Base-by-base conservation (phyloP, 192 early-diverging fungal genomes). In the Cladochytrium replicatum region DNA sequence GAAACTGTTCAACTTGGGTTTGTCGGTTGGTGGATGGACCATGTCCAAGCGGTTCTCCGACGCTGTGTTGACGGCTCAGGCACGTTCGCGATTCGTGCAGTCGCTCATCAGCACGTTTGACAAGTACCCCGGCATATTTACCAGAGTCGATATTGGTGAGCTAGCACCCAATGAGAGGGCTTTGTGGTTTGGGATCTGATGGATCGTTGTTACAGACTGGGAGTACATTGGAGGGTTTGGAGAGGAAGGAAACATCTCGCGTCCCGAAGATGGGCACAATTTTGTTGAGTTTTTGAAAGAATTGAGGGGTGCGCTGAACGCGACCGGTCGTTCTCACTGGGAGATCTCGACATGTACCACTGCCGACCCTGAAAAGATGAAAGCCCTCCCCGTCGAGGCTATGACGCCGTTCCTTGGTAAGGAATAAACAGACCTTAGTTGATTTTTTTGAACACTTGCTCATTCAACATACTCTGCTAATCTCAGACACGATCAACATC, bases 401-500 rank as follows among this genome's bases (percentile, higher is more conserved):
- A 75, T 76, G 67, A 29, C 29, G 23, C 13, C 7, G 23, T 41
- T 32, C 24, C 46, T 71, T 11, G 26, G 28, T 8, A 28, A 8
- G 34, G 32, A 24, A 25, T 48, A 7, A 24, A 23, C 32, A n/a
- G 41, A 9, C 22, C 41, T 42, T 15, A 6, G 13, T 7, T 15
- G 41, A 24, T 28, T 8, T 48, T 19, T 11, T 4, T 25, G 29
- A 24, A 9, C 21, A 11, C 46, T 21, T 8, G 11, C 21, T 30
- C 17, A 25, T 25, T 9, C 11, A 39, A 2, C 29, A 30, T 9
- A 22, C 34, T 8, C 6, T 21, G 2, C 34, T 50, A n/a, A n/a
- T n/a, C n/a, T n/a, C n/a, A n/a, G 75, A 46, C 72, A 85, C 61
- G 55, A 85, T 97, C 69, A 87, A 92, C 55, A 57, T 97, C 34